Evolutionary conservation across 1,284 basidiomycete species (phyloP).

Genomic region (Mycena sp.): DNA sequence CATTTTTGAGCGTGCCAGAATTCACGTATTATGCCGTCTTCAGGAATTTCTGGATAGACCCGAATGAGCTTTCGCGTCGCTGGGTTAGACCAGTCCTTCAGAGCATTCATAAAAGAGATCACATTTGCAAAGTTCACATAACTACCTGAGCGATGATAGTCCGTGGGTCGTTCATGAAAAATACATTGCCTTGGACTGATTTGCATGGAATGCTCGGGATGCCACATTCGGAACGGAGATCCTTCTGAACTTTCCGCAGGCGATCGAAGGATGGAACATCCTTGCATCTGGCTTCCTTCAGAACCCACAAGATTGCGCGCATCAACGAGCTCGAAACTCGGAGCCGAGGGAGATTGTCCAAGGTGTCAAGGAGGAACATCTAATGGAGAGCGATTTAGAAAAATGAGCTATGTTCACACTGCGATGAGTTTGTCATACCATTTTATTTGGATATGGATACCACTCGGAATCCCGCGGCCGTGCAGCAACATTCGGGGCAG

Average conservation of each 20-base stretch:
- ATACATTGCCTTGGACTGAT: slow-evolving; percentile 41
- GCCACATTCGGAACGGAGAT: slow-evolving; percentile 28
- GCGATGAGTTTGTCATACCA: background rate
- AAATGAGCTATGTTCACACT: background rate
- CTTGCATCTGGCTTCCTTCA: slow-evolving; percentile 34
- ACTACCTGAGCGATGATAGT: slow-evolving; percentile 28
- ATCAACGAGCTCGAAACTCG: slow-evolving; percentile 34
- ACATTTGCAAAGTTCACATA: background rate
- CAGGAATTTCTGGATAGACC: slow-evolving; percentile 34
- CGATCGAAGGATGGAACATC: slow-evolving; percentile 42
- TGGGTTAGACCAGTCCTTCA: slow-evolving; percentile 32
- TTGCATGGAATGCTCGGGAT: slow-evolving; percentile 34
- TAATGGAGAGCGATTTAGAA: background rate
- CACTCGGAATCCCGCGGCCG: no score
- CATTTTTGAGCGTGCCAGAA: slow-evolving; percentile 23
- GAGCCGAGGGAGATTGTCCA: slow-evolving; percentile 18
- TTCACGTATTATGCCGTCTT: slow-evolving; percentile 29
- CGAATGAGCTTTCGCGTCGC: slow-evolving; percentile 23
- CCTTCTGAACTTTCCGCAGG: slow-evolving; percentile 37
- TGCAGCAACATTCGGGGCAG: background rate
- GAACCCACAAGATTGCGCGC: slow-evolving; percentile 41
- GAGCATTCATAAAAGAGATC: background rate
- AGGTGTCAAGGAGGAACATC: slow-evolving; percentile 23
- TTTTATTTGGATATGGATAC: slow-evolving; percentile 11
- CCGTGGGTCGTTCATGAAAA: slow-evolving; percentile 33